Percentiles rank a stretch among this genome's conserved stretches.
Conservation (phyloP, 2,329 filamentous ascomycete species). For the Rutstroemia sp. region DNA sequence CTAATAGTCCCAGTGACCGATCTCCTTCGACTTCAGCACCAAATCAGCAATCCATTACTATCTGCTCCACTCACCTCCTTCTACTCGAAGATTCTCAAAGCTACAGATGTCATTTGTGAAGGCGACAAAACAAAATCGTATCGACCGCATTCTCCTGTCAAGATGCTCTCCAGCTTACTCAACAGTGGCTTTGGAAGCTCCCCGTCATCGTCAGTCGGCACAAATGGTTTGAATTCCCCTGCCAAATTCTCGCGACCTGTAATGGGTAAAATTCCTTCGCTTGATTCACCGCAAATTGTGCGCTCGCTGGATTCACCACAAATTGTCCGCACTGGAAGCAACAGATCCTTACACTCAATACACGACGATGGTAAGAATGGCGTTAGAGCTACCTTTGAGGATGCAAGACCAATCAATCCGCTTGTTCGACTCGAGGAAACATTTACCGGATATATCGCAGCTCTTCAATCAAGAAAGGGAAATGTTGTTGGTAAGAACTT, state of each 20-base stretch:
- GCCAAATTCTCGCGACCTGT: conserved; percentile 25
- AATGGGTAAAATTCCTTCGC: conserved; percentile 37
- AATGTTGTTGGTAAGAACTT: conserved; percentile 75
- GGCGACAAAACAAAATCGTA: conserved; percentile 61
- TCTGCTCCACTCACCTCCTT: conserved; percentile 66
- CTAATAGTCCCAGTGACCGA: conserved; percentile 55
- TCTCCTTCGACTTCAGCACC: conserved; percentile 63
- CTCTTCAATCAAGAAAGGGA: conserved; percentile 76
- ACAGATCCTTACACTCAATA: conserved; percentile 24
- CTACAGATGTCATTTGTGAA: conserved; percentile 55
- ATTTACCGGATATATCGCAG: conserved; percentile 74
- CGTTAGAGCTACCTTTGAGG: conserved; percentile 38
- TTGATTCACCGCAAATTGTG: conserved; percentile 25
- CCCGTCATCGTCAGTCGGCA: conserved; percentile 30
- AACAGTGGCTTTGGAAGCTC: conserved; percentile 46
- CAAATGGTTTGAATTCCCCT: conserved; percentile 17
- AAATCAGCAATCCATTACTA: conserved; percentile 55
- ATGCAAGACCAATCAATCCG: conserved; percentile 53
- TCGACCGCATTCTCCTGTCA: conserved; percentile 79
- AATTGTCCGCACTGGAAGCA: conserved; percentile 20
- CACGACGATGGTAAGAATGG: conserved; percentile 26
- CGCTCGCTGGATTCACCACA: too few relatives aligned
- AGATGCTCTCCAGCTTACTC: conserved; percentile 79
- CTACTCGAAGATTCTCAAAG: conserved; percentile 69
- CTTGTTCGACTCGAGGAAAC: conserved; percentile 74